Conservation (phyloP, 345 rosid genomes). For the Anastatica hierochuntica region DNA sequence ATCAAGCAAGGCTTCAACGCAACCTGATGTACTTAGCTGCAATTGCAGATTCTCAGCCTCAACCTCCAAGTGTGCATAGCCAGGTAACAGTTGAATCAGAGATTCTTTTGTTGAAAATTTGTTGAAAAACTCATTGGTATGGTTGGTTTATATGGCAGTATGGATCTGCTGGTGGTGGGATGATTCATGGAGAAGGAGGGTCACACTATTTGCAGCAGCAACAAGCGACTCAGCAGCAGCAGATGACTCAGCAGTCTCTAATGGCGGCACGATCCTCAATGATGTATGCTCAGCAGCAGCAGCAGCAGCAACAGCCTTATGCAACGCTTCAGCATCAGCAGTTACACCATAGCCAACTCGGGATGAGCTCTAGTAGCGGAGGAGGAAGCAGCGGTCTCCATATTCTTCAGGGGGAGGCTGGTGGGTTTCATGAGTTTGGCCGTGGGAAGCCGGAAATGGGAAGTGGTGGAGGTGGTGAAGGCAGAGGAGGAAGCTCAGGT, state of each 20-base stretch:
- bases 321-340: conserved; percentile 80
- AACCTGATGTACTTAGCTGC: conserved; percentile 99
- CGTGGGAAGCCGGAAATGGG: conserved; percentile 86
- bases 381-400: conserved; percentile 57
- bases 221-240: conserved; percentile 79
- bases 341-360: conserved; percentile 85
- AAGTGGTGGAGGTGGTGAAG: conserved; percentile 60
- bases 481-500: conserved; percentile 70
- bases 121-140: too few relatives aligned
- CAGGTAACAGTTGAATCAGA: conserved; percentile 39
- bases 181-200: conserved; percentile 63
- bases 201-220: conserved; percentile 90
- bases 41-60: conserved; percentile 98
- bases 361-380: conserved; percentile 67
- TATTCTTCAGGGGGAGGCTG: conserved; percentile 30
- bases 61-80: conserved; percentile 63
- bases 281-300: conserved; percentile 61
- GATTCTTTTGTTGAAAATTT: too few relatives aligned
- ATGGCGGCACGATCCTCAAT: conserved; percentile 89
- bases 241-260: conserved; percentile 79
- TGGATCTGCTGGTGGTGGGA: conserved; percentile 50
- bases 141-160: conserved; percentile 34
- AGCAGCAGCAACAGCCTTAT: conserved; percentile 45
- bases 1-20: conserved; percentile 92
- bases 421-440: conserved; percentile 70